Base-by-base conservation (phyloP, 352 stramenopile genomes). In the Blastocystis sp. region DNA sequence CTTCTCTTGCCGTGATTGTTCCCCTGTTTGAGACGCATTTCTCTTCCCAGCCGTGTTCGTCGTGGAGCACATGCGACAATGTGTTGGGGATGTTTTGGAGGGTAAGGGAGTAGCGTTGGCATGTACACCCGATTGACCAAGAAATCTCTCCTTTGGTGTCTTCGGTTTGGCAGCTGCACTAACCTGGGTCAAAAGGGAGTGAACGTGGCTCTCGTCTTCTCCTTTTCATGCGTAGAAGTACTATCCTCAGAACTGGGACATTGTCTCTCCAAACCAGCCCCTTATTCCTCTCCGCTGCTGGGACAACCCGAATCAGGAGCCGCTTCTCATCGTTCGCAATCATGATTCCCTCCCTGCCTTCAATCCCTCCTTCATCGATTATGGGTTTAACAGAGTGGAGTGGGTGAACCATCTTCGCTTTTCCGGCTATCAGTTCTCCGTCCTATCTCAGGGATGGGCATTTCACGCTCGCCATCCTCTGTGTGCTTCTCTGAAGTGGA, bases 391-490 rank as follows among this genome's bases (percentile, higher is more conserved):
- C 34, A 23, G 34, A 48, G 17, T 52, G 2, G 74, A 84, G 53
- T 84, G 74, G 74, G 74, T 84, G 7, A 19, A n/a, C 10, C 38
- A 66, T 34, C 53, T 84, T 1, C 74, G 74, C 11, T 52, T 21
- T 53, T 66, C 74, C 17, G 74, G 74, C 2, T 84, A 56, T 69
- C 23, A 40, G 38, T 84, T 84, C n/a, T 59, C 52, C 53, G 48
- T 84, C 34, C 52, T 84, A 14, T 84, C 74, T 5, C 52, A 84
- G 9, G 74, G 21, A n/a, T 84, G 74, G 74, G 69, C 45, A 14
- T 79, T 79, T 38, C 69, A 79, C 40, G 9, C 60, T 11, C 7
- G 38, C 1, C 69, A 79, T 79, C 14, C 43, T 5, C 48, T 23
- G 69, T 79, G 19, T 21, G 10, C 43, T 11, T 77, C 19, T 9